These are phyloP conservation scores for Rosa hybrid DNA, from an alignment of 331 rosid genomes.

Conservation along the genomic window DNA sequence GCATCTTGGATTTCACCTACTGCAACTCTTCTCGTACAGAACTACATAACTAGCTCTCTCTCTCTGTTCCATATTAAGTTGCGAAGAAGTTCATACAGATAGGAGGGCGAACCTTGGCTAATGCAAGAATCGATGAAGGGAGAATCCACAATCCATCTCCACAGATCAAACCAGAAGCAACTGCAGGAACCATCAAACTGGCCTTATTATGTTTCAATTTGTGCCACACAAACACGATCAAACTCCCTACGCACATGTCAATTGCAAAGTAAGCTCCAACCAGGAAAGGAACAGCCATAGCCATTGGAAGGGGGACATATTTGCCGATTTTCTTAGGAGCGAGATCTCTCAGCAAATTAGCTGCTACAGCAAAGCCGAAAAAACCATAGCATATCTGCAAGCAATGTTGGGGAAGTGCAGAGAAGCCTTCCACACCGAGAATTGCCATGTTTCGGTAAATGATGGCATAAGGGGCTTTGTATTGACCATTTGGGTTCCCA, in stretches of 20 bases:
- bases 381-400: constrained; percentile 82
- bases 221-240: constrained; percentile 80
- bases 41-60: background rate
- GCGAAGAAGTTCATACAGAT: constrained; percentile 85
- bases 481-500: constrained; percentile 77
- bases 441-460: constrained; percentile 95
- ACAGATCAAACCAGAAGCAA: constrained; percentile 96
- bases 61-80: constrained; percentile 2
- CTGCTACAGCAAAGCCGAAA: constrained; percentile 68
- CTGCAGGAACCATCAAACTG: constrained; percentile 77
- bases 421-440: constrained; percentile 85
- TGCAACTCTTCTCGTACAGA: background rate
- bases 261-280: constrained; percentile 95
- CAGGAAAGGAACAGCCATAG: constrained; percentile 98
- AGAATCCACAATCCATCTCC: constrained; percentile 99
- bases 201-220: constrained; percentile 52
- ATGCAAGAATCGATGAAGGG: constrained; percentile 85
- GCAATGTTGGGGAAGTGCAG: constrained; percentile 89
- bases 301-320: constrained; percentile 95
- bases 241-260: constrained; percentile 93
- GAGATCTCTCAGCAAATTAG: constrained; percentile 76
- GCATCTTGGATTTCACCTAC: background rate
- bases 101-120: constrained; percentile 75
- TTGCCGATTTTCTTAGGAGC: constrained; percentile 49
- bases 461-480: constrained; percentile 92